Conservation (phyloP, 805 yeast genomes). For the Candida palmyrensis region DNA sequence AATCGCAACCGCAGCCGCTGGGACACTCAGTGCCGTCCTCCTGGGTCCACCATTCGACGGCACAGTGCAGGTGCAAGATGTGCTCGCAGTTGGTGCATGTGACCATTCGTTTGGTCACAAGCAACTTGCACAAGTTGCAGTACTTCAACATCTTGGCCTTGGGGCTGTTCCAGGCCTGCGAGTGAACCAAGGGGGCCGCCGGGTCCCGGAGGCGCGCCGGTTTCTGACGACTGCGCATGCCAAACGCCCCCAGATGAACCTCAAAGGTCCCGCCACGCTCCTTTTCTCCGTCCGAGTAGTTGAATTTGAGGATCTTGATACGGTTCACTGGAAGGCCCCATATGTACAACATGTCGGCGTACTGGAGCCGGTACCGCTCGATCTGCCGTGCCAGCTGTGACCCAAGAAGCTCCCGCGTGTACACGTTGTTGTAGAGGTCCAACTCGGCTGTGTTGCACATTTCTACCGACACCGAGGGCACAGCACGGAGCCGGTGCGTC, state of each 20-base stretch:
- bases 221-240: conserved; percentile 15
- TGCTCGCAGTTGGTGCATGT: conserved; percentile 76
- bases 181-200: background rate
- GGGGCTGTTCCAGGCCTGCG: conserved; percentile 24
- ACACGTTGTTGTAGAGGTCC: conserved; percentile 41
- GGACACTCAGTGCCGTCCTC: conserved; percentile 51
- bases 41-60: conserved; percentile 70
- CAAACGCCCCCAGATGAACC: conserved; percentile 31
- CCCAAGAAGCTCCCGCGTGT: conserved; percentile 36
- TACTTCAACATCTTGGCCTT: conserved; percentile 25
- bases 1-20: conserved; percentile 80
- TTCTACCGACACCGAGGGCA: conserved; percentile 38
- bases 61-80: conserved; percentile 73
- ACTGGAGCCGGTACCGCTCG: conserved; percentile 51
- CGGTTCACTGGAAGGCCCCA: conserved; percentile 87
- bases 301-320: conserved; percentile 71
- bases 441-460: conserved; percentile 41
- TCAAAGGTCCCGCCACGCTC: conserved; percentile 13
- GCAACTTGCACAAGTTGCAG: conserved; percentile 65
- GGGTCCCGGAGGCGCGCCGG: conserved; percentile 11
- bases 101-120: conserved; percentile 55
- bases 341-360: conserved; percentile 67
- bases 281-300: conserved; percentile 30
- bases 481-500: too few relatives aligned
- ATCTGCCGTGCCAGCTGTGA: conserved; percentile 32